These are phyloP conservation scores for Microsporum canis DNA, from an alignment of 2,329 filamentous ascomycete species.

Conservation along the genomic window DNA sequence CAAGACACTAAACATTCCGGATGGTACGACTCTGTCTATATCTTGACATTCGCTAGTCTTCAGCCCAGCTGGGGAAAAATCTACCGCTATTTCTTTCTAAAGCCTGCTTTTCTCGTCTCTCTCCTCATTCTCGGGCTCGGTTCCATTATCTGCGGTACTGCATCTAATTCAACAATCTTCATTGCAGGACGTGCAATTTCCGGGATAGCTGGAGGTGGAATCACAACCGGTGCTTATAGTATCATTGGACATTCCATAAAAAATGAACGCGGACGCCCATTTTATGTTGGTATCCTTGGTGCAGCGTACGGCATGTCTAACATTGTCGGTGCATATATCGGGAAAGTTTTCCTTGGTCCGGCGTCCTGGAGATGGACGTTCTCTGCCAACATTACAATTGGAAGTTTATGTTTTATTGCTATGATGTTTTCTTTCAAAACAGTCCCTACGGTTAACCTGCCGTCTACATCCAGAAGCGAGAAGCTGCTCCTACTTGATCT, in stretches of 20 bases:
- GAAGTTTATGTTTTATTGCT: constrained; percentile 6
- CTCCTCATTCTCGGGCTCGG: constrained; percentile 34
- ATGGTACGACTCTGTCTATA: constrained; percentile 38
- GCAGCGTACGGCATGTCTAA: constrained; percentile 30
- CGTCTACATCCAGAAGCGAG: neutral
- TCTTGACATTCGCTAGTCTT: constrained; percentile 33
- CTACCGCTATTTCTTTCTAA: constrained; percentile 33
- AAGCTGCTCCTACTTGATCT: neutral
- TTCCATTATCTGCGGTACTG: constrained; percentile 28
- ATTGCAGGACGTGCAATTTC: constrained; percentile 31
- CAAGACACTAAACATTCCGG: constrained; percentile 35
- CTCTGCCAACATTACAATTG: constrained; percentile 9
- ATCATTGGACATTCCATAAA: constrained; percentile 26
- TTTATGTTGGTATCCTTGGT: constrained; percentile 27
- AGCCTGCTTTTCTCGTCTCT: constrained; percentile 31
- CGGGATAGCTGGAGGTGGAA: constrained; percentile 25
- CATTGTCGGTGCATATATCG: constrained; percentile 22
- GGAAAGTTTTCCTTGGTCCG: constrained; percentile 7
- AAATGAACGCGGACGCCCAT: constrained; percentile 20
- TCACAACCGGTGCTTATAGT: constrained; percentile 28
- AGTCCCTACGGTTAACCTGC: neutral
- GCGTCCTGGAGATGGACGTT: constrained; percentile 12
- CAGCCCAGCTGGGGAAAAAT: constrained; percentile 34
- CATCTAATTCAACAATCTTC: constrained; percentile 26
- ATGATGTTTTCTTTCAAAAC: constrained; percentile 6